Evolutionary conservation across 495 filamentous ascomycete species (phyloP).

Genomic region (Daldinia vernicosa): DNA sequence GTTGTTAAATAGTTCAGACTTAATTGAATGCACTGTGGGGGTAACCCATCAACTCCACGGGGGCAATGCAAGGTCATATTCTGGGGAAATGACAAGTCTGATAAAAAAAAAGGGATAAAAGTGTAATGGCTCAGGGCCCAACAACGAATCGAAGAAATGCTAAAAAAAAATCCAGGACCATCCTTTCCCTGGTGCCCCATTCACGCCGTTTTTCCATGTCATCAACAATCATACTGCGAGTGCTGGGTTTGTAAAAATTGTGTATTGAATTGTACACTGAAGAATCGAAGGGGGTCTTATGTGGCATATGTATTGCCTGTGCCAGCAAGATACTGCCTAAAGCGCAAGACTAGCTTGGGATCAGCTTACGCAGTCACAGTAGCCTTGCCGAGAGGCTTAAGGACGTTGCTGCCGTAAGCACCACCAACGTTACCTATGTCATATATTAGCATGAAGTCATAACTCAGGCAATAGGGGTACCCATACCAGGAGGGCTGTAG

Average conservation of each 20-base stretch:
- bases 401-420: slow-evolving; percentile 71
- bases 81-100: slow-evolving; percentile 18
- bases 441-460: slow-evolving; percentile 40
- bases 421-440: slow-evolving; percentile 71
- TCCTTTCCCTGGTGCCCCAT: slow-evolving; percentile 20
- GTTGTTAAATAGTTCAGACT: slow-evolving; percentile 31
- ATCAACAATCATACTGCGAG: slow-evolving; percentile 37
- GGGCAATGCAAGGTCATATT: slow-evolving; percentile 12
- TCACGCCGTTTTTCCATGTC: slow-evolving; percentile 33
- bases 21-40: slow-evolving; percentile 11
- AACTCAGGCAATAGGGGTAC: slow-evolving; percentile 21
- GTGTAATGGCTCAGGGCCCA: slow-evolving; percentile 28
- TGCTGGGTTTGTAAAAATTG: slow-evolving; percentile 22
- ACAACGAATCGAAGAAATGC: slow-evolving; percentile 43
- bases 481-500: slow-evolving; percentile 75
- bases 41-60: background rate
- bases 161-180: slow-evolving; percentile 27
- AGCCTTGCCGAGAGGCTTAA: slow-evolving; percentile 55
- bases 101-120: slow-evolving; percentile 22
- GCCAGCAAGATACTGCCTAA: slow-evolving; percentile 31
- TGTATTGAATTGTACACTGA: slow-evolving; percentile 45
- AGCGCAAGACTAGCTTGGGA: slow-evolving; percentile 9
- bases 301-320: slow-evolving; percentile 8
- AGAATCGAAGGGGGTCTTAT: slow-evolving; percentile 43
- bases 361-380: slow-evolving; percentile 40